These are phyloP conservation scores for Shiraia bambusicola DNA, from an alignment of 2,329 filamentous ascomycete species.

Conservation along the genomic window DNA sequence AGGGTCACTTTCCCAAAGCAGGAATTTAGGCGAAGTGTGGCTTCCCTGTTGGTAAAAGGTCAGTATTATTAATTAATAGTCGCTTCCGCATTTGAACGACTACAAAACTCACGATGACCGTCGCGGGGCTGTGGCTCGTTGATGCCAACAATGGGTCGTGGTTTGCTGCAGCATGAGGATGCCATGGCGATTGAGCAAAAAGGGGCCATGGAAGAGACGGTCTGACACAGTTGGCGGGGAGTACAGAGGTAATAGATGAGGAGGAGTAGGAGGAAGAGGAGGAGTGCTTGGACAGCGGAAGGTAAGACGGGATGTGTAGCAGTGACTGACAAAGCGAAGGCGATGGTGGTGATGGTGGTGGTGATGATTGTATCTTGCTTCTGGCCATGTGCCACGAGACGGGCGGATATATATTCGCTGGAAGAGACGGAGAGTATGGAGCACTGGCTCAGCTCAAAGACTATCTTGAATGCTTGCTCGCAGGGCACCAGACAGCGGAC, in stretches of 20 bases:
- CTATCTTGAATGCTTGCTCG: conserved; percentile 21
- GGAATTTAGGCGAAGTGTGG: conserved; percentile 5
- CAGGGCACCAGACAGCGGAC: conserved; percentile 30
- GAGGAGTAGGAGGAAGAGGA: no score
- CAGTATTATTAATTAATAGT: no score
- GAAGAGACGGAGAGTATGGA: neutral
- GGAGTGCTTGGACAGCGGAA: no score
- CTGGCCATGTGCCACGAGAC: no score
- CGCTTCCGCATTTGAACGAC: neutral
- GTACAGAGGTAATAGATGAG: no score
- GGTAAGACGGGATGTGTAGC: no score
- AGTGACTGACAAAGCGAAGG: conserved; percentile 10
- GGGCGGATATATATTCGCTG: neutral
- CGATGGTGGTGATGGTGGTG: conserved; percentile 13
- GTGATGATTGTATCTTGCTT: conserved; percentile 1
- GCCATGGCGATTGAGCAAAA: conserved; percentile 1
- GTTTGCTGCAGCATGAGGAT: conserved; percentile 1
- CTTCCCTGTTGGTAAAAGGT: conserved; percentile 17
- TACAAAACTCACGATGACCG: conserved; percentile 6
- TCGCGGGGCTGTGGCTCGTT: conserved; percentile 14
- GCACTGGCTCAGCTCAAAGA: conserved; percentile 12
- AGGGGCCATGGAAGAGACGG: conserved; percentile 2
- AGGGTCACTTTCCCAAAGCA: conserved; percentile 16
- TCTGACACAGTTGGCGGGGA: neutral
- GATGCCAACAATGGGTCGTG: neutral